phyloP scores from a whole-genome alignment of 2,329 filamentous ascomycete species.

The Ophiostoma pallidulum region DNA sequence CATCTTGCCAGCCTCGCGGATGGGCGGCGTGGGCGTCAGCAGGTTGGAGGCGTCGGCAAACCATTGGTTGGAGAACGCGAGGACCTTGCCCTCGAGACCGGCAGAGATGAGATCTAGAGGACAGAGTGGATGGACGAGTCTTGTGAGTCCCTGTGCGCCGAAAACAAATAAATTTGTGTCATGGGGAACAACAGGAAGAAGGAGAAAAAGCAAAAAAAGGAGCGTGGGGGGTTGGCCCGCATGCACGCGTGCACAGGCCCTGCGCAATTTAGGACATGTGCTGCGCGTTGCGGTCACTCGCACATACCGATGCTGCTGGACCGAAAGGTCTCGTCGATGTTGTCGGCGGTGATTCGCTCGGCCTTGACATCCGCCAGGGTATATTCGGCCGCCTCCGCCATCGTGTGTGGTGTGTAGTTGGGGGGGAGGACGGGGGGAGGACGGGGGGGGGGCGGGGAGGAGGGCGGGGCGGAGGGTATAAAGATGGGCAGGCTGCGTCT shows the following conservation, averaged over 20 bases:
- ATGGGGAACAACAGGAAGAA: no score
- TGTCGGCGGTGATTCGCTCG: slow-evolving; percentile 38
- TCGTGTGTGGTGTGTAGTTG: neutral
- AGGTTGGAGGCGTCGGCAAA: slow-evolving; percentile 58
- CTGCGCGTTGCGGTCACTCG: neutral
- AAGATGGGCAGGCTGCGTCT: no score
- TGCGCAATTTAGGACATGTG: neutral
- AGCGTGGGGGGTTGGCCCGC: no score
- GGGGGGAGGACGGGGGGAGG: no score
- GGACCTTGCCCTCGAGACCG: slow-evolving; percentile 51
- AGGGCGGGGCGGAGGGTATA: no score
- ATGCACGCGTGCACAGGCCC: slow-evolving; percentile 19
- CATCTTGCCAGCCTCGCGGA: slow-evolving; percentile 57
- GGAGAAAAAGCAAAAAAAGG: no score
- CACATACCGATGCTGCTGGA: slow-evolving; percentile 49
- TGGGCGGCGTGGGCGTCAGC: slow-evolving; percentile 52
- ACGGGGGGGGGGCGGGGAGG: neutral
- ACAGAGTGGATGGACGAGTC: neutral
- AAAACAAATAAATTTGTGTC: no score
- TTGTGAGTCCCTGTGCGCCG: no score
- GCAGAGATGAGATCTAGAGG: slow-evolving; percentile 49
- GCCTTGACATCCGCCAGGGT: slow-evolving; percentile 45
- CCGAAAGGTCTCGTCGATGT: slow-evolving; percentile 53
- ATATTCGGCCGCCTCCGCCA: slow-evolving; percentile 35
- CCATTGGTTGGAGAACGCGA: slow-evolving; percentile 59